These are phyloP conservation scores for Plenodomus tracheiphilus DNA, from an alignment of 2,329 filamentous ascomycete genomes.

Conservation along the genomic window DNA sequence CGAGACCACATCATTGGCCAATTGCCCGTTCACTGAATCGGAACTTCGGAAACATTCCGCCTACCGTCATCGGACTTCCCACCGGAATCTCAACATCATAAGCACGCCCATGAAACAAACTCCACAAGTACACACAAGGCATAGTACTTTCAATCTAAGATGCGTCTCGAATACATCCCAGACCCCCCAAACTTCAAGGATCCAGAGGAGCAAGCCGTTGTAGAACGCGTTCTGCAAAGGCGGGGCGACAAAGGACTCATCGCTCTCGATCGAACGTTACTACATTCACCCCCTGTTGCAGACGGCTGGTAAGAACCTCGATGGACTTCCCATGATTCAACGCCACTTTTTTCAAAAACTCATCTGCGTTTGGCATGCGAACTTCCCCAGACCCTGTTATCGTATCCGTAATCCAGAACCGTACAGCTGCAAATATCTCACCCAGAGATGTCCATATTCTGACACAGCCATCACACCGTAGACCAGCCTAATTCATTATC, in stretches of 20 bases:
- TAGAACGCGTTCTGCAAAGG: slow-evolving; percentile 55
- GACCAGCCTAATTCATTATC: too few species aligned
- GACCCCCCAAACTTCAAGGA: slow-evolving; percentile 54
- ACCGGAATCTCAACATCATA: too few species aligned
- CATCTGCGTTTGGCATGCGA: too few species aligned
- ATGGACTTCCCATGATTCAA: too few species aligned
- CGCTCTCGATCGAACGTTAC: slow-evolving; percentile 57
- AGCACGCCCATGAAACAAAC: too few species aligned
- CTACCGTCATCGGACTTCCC: neutral
- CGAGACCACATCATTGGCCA: neutral
- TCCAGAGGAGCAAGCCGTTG: slow-evolving; percentile 54
- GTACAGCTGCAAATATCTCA: neutral
- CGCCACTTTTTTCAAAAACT: too few species aligned
- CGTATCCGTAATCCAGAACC: neutral
- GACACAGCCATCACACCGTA: too few species aligned
- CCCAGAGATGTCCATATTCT: too few species aligned
- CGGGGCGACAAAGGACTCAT: slow-evolving; percentile 55
- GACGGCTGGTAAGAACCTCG: slow-evolving; percentile 60
- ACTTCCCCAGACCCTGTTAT: too few species aligned
- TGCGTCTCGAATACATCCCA: slow-evolving; percentile 59
- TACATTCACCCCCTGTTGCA: slow-evolving; percentile 59
- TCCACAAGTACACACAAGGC: too few species aligned
- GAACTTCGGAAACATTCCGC: neutral
- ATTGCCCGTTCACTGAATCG: neutral
- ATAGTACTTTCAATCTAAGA: slow-evolving; percentile 25